Conservation (phyloP, 345 rosid genomes). For the Populus tremula region DNA sequence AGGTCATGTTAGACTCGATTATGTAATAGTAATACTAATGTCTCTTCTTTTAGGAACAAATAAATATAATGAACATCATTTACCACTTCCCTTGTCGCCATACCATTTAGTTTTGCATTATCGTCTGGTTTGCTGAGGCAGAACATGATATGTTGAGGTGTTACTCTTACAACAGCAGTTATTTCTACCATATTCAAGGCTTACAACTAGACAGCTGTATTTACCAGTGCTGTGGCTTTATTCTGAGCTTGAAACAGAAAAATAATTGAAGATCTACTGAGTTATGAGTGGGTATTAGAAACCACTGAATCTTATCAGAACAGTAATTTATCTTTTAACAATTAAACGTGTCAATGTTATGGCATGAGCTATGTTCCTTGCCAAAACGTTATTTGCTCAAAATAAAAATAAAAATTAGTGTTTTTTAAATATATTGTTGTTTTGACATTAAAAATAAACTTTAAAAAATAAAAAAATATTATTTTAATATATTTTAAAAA, state of each 20-base stretch:
- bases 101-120: background rate
- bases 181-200: too few species aligned
- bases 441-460: too few species aligned
- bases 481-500: too few species aligned
- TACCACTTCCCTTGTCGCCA: background rate
- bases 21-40: background rate
- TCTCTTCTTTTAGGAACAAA: constrained; percentile 7
- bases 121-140: background rate
- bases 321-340: background rate
- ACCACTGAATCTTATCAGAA: background rate
- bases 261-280: background rate
- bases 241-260: background rate
- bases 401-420: too few species aligned
- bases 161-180: too few species aligned
- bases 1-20: constrained; percentile 2
- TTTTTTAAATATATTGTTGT: too few species aligned
- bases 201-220: too few species aligned
- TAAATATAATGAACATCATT: background rate
- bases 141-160: background rate
- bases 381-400: too few species aligned
- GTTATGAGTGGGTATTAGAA: background rate
- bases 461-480: too few species aligned
- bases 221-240: too few species aligned
- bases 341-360: background rate
- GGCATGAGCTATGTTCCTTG: too few species aligned